These are phyloP conservation scores for Pichia inconspicua DNA, from an alignment of 1,139 yeast species.

Conservation along the genomic window DNA sequence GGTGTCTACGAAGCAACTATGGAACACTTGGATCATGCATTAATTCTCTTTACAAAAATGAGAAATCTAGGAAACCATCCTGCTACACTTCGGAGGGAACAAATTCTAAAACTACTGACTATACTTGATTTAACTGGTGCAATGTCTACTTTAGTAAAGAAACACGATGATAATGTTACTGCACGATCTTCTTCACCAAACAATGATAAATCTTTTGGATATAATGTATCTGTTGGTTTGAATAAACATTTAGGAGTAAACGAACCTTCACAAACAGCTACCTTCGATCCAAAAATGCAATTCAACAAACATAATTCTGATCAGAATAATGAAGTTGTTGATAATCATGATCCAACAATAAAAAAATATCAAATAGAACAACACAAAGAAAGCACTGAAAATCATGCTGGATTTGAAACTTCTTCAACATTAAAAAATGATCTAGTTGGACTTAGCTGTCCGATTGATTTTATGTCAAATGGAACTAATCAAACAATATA, in stretches of 20 bases:
- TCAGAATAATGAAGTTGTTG: not conserved
- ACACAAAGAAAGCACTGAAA: not conserved
- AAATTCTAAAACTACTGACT: conserved; percentile 54
- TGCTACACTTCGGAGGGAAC: conserved; percentile 68
- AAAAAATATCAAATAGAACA: not conserved
- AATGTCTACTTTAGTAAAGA: conserved; percentile 47
- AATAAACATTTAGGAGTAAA: not conserved
- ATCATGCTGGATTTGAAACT: not conserved
- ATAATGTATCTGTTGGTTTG: conserved; percentile 1
- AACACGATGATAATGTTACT: conserved; percentile 46
- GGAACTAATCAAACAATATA: not conserved
- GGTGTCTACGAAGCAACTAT: conserved; percentile 75
- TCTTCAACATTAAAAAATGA: not conserved
- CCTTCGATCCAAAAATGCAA: not conserved
- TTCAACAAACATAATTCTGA: not conserved
- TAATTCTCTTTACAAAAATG: conserved; percentile 65
- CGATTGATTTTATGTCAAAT: not conserved
- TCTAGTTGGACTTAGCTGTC: conserved; percentile 1
- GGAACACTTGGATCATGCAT: conserved; percentile 67
- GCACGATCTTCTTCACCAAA: conserved; percentile 22
- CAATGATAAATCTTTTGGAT: conserved; percentile 13
- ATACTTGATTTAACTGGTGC: conserved; percentile 63
- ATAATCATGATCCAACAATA: not conserved
- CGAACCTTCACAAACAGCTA: too few species aligned
- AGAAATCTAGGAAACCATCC: conserved; percentile 70